Evolutionary conservation across 2,329 filamentous ascomycete genomes (phyloP).

Genomic region (Pestalotiopsis sp.): DNA sequence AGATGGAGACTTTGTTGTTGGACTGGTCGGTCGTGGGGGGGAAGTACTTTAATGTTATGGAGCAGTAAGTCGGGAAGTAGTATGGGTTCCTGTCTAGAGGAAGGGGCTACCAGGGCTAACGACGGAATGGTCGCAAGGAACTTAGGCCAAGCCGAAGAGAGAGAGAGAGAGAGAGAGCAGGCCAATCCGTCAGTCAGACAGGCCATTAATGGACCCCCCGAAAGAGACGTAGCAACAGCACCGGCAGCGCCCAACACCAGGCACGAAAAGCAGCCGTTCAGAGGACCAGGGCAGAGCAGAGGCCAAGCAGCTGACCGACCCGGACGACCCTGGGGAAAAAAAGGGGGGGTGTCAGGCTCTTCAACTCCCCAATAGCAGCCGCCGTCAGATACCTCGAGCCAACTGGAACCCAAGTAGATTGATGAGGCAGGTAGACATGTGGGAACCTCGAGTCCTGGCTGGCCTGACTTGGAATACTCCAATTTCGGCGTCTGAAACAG

Average conservation of each 20-base stretch:
- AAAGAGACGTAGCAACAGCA: background rate
- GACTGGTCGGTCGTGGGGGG: background rate
- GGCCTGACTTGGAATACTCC: conserved; percentile 9
- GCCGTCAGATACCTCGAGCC: background rate
- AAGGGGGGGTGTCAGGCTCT: conserved; percentile 24
- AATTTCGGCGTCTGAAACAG: conserved; percentile 13
- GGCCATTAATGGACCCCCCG: background rate
- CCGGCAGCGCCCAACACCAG: background rate
- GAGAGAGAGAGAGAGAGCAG: background rate
- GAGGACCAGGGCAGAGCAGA: background rate
- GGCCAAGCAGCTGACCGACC: conserved; percentile 6
- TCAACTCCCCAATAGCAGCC: background rate
- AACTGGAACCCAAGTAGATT: background rate
- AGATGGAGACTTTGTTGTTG: background rate
- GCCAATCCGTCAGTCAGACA: background rate
- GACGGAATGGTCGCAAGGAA: background rate
- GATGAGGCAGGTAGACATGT: background rate
- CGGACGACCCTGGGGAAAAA: conserved; percentile 17
- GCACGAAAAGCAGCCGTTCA: background rate
- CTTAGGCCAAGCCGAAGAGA: background rate
- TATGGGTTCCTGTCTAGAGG: background rate
- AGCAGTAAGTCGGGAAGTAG: background rate
- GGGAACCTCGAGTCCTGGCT: conserved; percentile 11
- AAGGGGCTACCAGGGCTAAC: background rate
- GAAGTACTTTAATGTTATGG: background rate